A percentile compares a stretch with the other conserved stretches of the same genome.
phyloP scores from a whole-genome alignment of 1,284 basidiomycete genomes.

The Malassezia vespertilionis region DNA sequence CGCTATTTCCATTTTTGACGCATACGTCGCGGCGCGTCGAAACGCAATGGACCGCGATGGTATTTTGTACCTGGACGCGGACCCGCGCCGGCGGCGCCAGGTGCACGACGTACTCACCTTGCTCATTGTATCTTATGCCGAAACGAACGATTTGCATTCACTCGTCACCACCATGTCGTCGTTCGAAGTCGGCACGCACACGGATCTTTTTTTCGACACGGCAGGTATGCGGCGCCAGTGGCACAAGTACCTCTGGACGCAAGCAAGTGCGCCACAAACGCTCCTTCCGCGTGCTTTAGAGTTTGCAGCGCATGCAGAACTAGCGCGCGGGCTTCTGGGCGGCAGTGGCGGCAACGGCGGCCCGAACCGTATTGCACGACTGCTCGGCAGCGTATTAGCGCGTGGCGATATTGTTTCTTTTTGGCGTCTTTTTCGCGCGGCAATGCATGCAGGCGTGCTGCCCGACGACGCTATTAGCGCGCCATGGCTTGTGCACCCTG shows the following conservation, averaged over 20 bases:
- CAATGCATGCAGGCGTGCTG: slow-evolving; percentile 20
- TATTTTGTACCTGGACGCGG: slow-evolving; percentile 13
- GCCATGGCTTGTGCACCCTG: slow-evolving; percentile 7
- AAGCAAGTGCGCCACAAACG: not conserved
- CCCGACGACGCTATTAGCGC: slow-evolving; percentile 10
- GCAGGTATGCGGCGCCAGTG: slow-evolving; percentile 17
- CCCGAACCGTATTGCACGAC: slow-evolving; percentile 25
- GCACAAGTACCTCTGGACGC: slow-evolving; percentile 7
- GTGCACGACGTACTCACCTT: slow-evolving; percentile 26
- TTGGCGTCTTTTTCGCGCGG: slow-evolving; percentile 18
- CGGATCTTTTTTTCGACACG: slow-evolving; percentile 25
- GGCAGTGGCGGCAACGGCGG: slow-evolving; percentile 20
- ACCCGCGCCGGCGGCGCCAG: slow-evolving; percentile 9
- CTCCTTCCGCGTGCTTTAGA: slow-evolving; percentile 4
- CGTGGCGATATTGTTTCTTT: slow-evolving; percentile 18
- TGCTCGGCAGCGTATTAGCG: slow-evolving; percentile 26
- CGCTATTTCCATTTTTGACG: slow-evolving; percentile 9
- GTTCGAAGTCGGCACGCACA: slow-evolving; percentile 28
- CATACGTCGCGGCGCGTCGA: slow-evolving; percentile 10
- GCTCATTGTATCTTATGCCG: slow-evolving; percentile 17
- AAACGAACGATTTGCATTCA: not conserved
- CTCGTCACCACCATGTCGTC: slow-evolving; percentile 21
- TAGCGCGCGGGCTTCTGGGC: slow-evolving; percentile 26
- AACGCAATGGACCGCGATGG: not conserved
- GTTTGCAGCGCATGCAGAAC: slow-evolving; percentile 18